Base-by-base conservation (phyloP, 2,329 filamentous ascomycete species). In the Anthostomella pinea region DNA sequence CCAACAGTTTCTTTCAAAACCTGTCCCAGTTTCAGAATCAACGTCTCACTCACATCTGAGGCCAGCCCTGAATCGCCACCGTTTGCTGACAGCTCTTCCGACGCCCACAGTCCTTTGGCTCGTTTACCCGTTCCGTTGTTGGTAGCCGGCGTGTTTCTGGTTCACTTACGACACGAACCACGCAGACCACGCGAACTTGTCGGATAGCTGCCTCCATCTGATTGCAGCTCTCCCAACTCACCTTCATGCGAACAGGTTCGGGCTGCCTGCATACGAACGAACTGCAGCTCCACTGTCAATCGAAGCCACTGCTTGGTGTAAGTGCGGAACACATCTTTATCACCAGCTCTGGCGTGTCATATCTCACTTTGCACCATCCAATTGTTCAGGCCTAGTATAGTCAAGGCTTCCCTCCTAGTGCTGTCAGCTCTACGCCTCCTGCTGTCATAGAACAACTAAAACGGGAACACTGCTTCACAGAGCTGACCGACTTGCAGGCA, bases 181-280 rank as follows among this genome's bases (percentile, higher is more conserved):
- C 45, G 39, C 46, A 41, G 43, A 39, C 51, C 45, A 48, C 53
- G 49, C 54, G 56, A 58, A 57, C 56, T 39, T 25, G 38, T 57
- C 62, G 60, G 62, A 50, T 62, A 57, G 54, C 54, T 53, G 52
- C 64, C 47, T 56, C 48, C 50, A 39, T 57, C 51, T 59, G 56
- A 61, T 62, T 65, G 58, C 59, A 59, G 55, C 46, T 41, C 49
- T 44, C 46, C 55, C 54, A 60, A 59, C 55, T 53, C 49, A 49
- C 45, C 48, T 53, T 55, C 54, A 64, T 66, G 64, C 64, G 64
- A 68, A 68, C 65, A 67, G 62, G 63, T 67, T 66, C 63, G 58
- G 66, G 65, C 54, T 64, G 60, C 56, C 59, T 63, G 64, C 66
- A 68, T 66, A 58, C 59, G 55, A 62, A 59, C 58, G 53, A 57